Evolutionary conservation across 2,329 filamentous ascomycete species (phyloP).

Genomic region (Stachybotrys echinatus): DNA sequence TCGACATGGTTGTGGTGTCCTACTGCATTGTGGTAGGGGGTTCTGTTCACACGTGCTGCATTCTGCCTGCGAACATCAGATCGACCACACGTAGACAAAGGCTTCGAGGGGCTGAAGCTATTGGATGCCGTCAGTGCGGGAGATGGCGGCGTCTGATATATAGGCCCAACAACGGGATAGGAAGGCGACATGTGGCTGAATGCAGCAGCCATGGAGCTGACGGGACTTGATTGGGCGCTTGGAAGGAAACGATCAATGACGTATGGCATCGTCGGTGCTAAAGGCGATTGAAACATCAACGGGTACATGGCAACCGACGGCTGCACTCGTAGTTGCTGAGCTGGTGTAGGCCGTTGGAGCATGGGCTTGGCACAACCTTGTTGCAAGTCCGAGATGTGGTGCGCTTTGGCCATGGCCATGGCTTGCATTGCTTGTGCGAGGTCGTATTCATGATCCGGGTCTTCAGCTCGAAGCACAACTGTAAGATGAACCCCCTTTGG

Average conservation of each 20-base stretch:
- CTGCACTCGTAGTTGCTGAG: slow-evolving; percentile 13
- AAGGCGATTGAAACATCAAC: slow-evolving; percentile 23
- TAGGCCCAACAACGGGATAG: slow-evolving; percentile 20
- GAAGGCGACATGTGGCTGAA: slow-evolving; percentile 20
- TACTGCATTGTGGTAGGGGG: slow-evolving; percentile 40
- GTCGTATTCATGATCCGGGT: slow-evolving; percentile 3
- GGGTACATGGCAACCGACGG: slow-evolving; percentile 25
- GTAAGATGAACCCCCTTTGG: slow-evolving; percentile 16
- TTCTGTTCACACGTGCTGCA: slow-evolving; percentile 38
- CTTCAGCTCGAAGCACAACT: slow-evolving; percentile 10
- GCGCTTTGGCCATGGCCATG: slow-evolving; percentile 10
- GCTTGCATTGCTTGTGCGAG: slow-evolving; percentile 12
- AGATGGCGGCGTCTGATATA: slow-evolving; percentile 26
- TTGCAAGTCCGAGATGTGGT: slow-evolving; percentile 6
- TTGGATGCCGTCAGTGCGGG: slow-evolving; percentile 27
- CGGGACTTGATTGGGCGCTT: slow-evolving; percentile 13
- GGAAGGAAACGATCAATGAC: slow-evolving; percentile 18
- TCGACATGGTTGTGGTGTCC: slow-evolving; percentile 60
- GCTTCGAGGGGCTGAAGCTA: slow-evolving; percentile 35
- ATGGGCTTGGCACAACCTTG: slow-evolving; percentile 1
- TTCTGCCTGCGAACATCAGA: slow-evolving; percentile 42
- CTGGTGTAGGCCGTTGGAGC: slow-evolving; percentile 3
- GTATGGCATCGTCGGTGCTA: slow-evolving; percentile 20
- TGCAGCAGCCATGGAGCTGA: slow-evolving; percentile 4
- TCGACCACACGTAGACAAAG: slow-evolving; percentile 25